Percentiles rank a stretch among this genome's conserved stretches.
Evolutionary conservation across 1,284 basidiomycete species (phyloP).

Genomic region (Sanghuangporus weigelae): DNA sequence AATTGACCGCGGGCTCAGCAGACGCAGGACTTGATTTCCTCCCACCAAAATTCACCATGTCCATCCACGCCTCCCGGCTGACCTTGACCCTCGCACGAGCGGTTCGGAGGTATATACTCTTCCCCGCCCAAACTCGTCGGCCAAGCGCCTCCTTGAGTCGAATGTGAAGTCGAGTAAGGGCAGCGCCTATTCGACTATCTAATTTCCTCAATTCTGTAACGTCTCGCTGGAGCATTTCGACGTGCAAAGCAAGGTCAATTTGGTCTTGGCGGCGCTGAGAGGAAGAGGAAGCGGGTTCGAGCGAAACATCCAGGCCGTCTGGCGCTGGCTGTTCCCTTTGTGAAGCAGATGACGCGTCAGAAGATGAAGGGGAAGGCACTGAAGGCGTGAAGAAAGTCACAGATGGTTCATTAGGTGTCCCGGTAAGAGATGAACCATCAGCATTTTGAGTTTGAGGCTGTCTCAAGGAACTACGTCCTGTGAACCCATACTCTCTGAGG

Average conservation of each 20-base stretch:
- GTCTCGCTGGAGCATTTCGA: constrained; percentile 49
- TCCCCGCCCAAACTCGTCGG: constrained; percentile 59
- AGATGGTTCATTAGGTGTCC: background rate
- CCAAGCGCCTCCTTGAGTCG: constrained; percentile 65
- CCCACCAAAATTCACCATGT: constrained; percentile 31
- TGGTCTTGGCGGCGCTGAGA: constrained; percentile 2
- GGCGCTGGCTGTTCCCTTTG: background rate
- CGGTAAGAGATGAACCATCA: background rate
- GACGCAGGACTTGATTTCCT: background rate
- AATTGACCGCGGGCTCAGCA: background rate
- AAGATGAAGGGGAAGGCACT: background rate
- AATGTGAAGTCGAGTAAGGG: constrained; percentile 46
- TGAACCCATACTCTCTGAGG: background rate
- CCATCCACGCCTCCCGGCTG: constrained; percentile 32
- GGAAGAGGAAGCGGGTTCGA: background rate
- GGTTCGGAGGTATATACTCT: constrained; percentile 47
- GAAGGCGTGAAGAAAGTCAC: constrained; percentile 13
- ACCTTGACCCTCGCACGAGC: constrained; percentile 28
- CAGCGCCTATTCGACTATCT: constrained; percentile 33
- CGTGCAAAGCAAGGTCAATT: constrained; percentile 52
- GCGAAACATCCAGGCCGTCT: background rate
- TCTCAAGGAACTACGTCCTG: background rate
- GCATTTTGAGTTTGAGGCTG: constrained; percentile 5
- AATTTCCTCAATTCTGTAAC: constrained; percentile 43
- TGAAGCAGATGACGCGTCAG: background rate